A percentile compares a stretch with the other conserved stretches of the same genome.
phyloP scores from a whole-genome alignment of 331 rosid genomes.

The Malus hybrid region DNA sequence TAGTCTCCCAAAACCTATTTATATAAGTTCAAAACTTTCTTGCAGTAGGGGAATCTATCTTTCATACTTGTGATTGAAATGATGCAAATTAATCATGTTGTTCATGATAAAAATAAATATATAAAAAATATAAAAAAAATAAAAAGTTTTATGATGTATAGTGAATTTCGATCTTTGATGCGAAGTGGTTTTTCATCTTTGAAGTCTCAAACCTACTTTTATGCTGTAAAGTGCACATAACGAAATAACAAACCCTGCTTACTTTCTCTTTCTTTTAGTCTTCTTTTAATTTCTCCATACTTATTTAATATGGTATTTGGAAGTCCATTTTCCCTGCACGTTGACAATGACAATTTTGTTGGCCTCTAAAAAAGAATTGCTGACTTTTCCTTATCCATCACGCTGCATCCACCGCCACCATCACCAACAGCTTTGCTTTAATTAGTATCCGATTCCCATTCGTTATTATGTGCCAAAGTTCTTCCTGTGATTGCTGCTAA shows the following conservation, averaged over 20 bases:
- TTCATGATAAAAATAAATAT: no score
- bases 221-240: not conserved
- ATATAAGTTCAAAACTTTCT: no score
- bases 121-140: no score
- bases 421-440: not conserved
- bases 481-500: not conserved
- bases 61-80: no score
- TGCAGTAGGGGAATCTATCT: no score
- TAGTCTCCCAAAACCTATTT: no score
- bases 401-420: not conserved
- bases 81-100: no score
- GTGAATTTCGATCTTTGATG: no score
- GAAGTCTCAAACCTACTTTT: not conserved
- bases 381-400: not conserved
- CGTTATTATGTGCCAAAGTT: not conserved
- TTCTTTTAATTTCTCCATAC: not conserved
- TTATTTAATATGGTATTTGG: not conserved
- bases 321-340: not conserved
- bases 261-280: not conserved
- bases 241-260: not conserved
- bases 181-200: not conserved
- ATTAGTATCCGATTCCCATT: not conserved
- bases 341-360: not conserved
- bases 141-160: no score
- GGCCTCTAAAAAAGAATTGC: not conserved